A percentile compares a stretch with the other conserved stretches of the same genome.
These are phyloP conservation scores for Melanomma pulvis-pyrius DNA, from an alignment of 495 filamentous ascomycete genomes.

Conservation along the genomic window DNA sequence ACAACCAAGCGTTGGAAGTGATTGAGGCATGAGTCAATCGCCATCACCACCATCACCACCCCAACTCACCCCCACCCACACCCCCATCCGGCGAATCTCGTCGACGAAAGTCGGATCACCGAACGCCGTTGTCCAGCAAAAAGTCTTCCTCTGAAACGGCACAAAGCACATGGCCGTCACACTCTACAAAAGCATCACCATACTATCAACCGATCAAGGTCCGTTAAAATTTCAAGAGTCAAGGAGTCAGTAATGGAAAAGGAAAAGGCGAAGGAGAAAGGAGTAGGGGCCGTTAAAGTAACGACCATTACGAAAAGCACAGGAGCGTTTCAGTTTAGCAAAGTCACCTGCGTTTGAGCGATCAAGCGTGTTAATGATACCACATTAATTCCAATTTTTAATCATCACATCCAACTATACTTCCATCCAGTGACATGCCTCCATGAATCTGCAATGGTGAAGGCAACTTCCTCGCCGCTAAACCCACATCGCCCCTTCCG, in stretches of 20 bases:
- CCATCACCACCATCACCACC: background rate
- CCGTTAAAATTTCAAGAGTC: too few species aligned
- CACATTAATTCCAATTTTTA: background rate
- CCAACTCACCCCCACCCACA: background rate
- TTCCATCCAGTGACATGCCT: background rate
- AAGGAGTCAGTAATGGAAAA: background rate
- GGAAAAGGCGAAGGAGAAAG: too few species aligned
- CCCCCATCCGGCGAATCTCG: background rate
- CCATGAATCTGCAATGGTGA: background rate
- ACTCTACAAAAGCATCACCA: background rate
- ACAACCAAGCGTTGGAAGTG: conserved; percentile 15
- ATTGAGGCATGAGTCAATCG: conserved; percentile 1
- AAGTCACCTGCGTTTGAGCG: background rate
- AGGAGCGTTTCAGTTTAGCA: background rate
- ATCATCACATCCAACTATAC: background rate
- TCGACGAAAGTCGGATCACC: background rate
- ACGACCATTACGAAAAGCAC: background rate
- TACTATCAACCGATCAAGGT: background rate
- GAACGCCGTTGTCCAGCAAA: background rate
- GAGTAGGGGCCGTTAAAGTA: too few species aligned
- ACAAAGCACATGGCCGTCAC: background rate
- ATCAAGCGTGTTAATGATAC: background rate
- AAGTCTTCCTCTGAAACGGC: background rate
- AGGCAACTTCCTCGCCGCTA: background rate
- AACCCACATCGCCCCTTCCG: background rate